A percentile compares a stretch with the other conserved stretches of the same genome.
Evolutionary conservation across 495 filamentous ascomycete species (phyloP).

Genomic region (Daldinia concentrica): DNA sequence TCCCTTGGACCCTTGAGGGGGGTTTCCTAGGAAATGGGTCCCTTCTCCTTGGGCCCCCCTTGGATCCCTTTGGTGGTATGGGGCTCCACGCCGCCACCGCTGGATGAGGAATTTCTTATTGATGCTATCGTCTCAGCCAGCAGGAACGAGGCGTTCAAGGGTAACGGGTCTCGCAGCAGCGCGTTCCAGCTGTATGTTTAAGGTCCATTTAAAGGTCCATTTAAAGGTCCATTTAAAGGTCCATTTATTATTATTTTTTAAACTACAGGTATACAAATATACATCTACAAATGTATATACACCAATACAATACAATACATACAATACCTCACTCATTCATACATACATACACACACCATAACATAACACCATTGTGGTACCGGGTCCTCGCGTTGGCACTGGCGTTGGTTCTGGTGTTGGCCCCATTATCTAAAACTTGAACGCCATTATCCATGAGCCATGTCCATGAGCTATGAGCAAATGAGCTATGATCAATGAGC

Average conservation of each 20-base stretch:
- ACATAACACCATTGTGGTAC: background rate
- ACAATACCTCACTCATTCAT: too few relatives aligned
- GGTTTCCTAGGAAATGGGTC: slow-evolving; percentile 18
- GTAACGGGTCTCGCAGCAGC: slow-evolving; percentile 31
- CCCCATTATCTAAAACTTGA: slow-evolving; percentile 10
- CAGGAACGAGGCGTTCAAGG: slow-evolving; percentile 40
- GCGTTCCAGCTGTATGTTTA: slow-evolving; percentile 38
- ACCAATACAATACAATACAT: background rate
- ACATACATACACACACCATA: background rate
- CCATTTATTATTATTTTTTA: background rate
- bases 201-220: background rate
- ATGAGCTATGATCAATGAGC: slow-evolving; percentile 16
- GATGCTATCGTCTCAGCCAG: slow-evolving; percentile 42
- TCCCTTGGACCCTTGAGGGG: slow-evolving; percentile 30
- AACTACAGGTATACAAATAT: background rate
- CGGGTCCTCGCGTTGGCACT: background rate
- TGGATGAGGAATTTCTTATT: slow-evolving; percentile 39
- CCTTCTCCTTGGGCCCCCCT: slow-evolving; percentile 5
- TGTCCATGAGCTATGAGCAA: too few relatives aligned
- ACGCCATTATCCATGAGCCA: slow-evolving; percentile 18
- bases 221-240: background rate
- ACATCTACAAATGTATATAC: slow-evolving; percentile 1
- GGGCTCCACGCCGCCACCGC: slow-evolving; percentile 38
- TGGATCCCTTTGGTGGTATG: slow-evolving; percentile 27
- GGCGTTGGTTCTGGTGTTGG: background rate